Evolutionary conservation across 768 basidiomycete genomes (phyloP).

Genomic region (Cystoderma amianthinum): DNA sequence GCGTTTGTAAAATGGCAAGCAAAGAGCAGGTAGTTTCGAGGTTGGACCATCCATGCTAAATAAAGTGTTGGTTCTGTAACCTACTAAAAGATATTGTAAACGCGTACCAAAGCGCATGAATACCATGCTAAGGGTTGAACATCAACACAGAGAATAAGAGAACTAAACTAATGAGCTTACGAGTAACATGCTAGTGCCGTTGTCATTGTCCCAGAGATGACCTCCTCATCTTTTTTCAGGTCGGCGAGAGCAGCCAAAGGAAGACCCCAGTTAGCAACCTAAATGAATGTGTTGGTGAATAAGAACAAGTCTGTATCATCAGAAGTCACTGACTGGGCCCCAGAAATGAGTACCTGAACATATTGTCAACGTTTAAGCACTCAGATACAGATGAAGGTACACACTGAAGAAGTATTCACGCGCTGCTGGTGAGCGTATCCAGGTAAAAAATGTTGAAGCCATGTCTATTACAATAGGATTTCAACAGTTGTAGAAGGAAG

Average conservation of each 20-base stretch:
- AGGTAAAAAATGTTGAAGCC: constrained; percentile 82
- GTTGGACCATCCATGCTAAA: constrained; percentile 90
- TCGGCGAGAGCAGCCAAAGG: constrained; percentile 91
- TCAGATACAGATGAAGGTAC: constrained; percentile 20
- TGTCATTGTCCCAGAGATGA: constrained; percentile 97
- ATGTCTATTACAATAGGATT: too few species aligned
- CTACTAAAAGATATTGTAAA: neutral
- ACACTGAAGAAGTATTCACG: constrained; percentile 93
- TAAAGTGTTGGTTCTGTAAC: constrained; percentile 4
- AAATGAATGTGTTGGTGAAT: constrained; percentile 9
- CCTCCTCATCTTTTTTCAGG: constrained; percentile 88
- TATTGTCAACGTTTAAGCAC: constrained; percentile 5
- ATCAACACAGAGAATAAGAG: too few species aligned
- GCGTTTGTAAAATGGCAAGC: constrained; percentile 92
- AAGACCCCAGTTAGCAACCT: constrained; percentile 99
- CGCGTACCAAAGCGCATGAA: constrained; percentile 92
- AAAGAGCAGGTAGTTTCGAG: constrained; percentile 93
- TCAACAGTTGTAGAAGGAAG: too few species aligned
- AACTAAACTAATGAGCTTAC: constrained; percentile 70
- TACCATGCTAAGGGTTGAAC: constrained; percentile 58
- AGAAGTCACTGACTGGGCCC: constrained; percentile 73
- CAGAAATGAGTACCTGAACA: constrained; percentile 94
- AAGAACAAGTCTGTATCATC: constrained; percentile 5
- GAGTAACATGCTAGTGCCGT: constrained; percentile 86
- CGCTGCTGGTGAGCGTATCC: constrained; percentile 88